A percentile compares a stretch with the other conserved stretches of the same genome.
Conservation (phyloP, 371 early-diverging fungal genomes). For the Mortierella sp. region DNA sequence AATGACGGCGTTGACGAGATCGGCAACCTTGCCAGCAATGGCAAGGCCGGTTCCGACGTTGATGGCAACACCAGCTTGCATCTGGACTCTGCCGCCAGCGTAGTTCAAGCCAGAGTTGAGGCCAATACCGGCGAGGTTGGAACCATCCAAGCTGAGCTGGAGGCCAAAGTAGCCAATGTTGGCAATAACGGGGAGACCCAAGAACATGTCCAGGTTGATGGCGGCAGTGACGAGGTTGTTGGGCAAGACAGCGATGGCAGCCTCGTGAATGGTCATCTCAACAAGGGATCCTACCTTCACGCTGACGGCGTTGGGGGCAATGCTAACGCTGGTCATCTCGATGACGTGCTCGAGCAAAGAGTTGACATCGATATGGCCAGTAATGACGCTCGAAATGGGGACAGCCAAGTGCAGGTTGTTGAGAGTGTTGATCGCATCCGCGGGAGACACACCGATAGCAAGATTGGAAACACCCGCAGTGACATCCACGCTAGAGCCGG, state of each 20-base stretch:
- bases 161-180: conserved; percentile 56
- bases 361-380: conserved; percentile 30
- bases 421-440: conserved; percentile 47
- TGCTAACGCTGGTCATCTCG: conserved; percentile 33
- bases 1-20: conserved; percentile 45
- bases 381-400: conserved; percentile 36
- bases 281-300: conserved; percentile 45
- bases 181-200: conserved; percentile 48
- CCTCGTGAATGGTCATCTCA: conserved; percentile 44
- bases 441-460: conserved; percentile 43
- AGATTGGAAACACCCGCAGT: conserved; percentile 41
- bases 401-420: conserved; percentile 31
- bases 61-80: conserved; percentile 37
- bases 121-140: conserved; percentile 44
- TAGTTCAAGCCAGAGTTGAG: conserved; percentile 44
- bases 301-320: conserved; percentile 32
- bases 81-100: conserved; percentile 35
- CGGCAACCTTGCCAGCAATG: conserved; percentile 47
- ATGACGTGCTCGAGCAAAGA: conserved; percentile 18
- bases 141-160: conserved; percentile 38
- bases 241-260: conserved; percentile 47
- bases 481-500: conserved; percentile 36
- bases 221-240: conserved; percentile 40
- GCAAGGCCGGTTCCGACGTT: conserved; percentile 42
- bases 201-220: conserved; percentile 50